These are phyloP conservation scores for Penicillium samsonianum DNA, from an alignment of 495 filamentous ascomycete species.

Conservation along the genomic window DNA sequence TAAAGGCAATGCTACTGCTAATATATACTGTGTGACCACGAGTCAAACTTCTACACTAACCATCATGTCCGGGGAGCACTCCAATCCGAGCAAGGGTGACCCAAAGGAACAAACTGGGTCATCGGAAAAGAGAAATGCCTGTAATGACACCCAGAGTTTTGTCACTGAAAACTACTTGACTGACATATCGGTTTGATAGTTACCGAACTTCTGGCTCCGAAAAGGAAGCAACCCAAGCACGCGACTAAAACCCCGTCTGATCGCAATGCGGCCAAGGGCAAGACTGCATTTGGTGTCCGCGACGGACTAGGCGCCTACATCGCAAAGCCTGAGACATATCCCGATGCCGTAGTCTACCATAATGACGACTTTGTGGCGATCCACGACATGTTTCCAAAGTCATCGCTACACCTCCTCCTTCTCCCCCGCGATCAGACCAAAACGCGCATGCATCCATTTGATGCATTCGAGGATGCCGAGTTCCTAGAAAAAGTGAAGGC, in stretches of 20 bases:
- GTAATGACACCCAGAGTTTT: constrained; percentile 26
- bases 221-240: constrained; percentile 49
- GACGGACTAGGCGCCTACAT: constrained; percentile 74
- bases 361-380: constrained; percentile 75
- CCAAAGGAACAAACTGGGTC: constrained; percentile 15
- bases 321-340: constrained; percentile 61
- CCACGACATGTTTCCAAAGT: constrained; percentile 82
- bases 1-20: not conserved
- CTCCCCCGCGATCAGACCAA: constrained; percentile 70
- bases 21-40: not conserved
- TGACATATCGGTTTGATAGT: constrained; percentile 44
- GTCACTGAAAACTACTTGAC: not conserved
- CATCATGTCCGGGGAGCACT: constrained; percentile 16
- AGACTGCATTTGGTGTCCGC: constrained; percentile 44
- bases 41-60: not conserved
- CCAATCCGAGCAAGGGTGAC: not conserved
- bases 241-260: constrained; percentile 26
- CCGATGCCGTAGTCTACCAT: constrained; percentile 65
- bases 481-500: constrained; percentile 67
- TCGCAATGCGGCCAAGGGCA: constrained; percentile 30
- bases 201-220: constrained; percentile 67
- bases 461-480: constrained; percentile 67
- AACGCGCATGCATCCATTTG: constrained; percentile 69
- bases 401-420: constrained; percentile 80
- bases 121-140: constrained; percentile 46